Base-by-base conservation (phyloP, 1,139 yeast species). In the Pichia sp. region DNA sequence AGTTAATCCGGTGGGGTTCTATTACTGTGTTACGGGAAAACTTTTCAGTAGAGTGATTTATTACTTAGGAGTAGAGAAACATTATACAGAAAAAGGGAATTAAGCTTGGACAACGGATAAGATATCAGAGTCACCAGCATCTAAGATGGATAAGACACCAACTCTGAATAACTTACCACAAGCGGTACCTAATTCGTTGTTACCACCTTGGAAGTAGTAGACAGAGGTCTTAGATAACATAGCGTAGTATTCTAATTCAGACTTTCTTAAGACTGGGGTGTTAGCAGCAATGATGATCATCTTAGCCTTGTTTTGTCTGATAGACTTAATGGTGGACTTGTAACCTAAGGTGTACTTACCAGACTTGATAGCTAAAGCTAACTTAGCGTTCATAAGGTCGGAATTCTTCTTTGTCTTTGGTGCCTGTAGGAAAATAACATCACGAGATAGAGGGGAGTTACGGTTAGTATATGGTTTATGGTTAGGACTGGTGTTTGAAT, bases 161-260 rank as follows among this genome's bases (percentile, higher is more conserved):
- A 93, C 99, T 82, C 98, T 91, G 97, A 94, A 93, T 72, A 93
- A 90, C 81, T 88, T 91, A 90, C 99, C 99, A 77, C 97, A 93
- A 66, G 96, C 96, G 69, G 99, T 94, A 82, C 99, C 98, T 72
- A 93, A 89, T 81, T 91, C 97, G 79, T 91, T 91, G 97, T 91
- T 91, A 77, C 97, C 96, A 81, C 98, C 99, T 78, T 87, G 95
- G 96, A 91, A 93, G 85, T 83, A 84, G 95, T 91, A 93, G 68
- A 93, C 96, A 72, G 83, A 84, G 73, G 97, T 89, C 89, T 91
- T 93, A 73, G 99, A 88, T 77, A 93, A 86, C 99, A 93, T 93
- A 70, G 99, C 98, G 91, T 94, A 94, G 86, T 93, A 93, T 85
- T 94, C 99, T 77, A 93, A 85, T 84, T 93, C 99, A 66, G 98